phyloP scores from a whole-genome alignment of 176 grass and related monocot species.

The Oryza brachyantha region DNA sequence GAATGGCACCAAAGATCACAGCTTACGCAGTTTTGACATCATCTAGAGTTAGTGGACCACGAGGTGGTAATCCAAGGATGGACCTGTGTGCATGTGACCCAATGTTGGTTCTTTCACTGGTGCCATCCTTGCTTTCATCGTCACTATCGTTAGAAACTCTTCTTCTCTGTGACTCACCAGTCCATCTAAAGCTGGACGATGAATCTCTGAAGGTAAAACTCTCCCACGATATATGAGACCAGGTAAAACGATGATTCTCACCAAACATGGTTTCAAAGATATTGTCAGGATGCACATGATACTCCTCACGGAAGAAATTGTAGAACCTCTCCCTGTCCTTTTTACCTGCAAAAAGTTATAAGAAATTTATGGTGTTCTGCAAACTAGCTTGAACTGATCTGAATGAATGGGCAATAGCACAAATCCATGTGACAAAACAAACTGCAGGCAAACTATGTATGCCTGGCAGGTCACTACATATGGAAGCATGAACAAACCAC shows the following conservation, averaged over 20 bases:
- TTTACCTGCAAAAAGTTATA: slow-evolving; percentile 39
- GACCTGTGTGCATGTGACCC: slow-evolving; percentile 63
- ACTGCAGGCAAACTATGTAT: background rate
- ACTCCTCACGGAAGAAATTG: slow-evolving; percentile 55
- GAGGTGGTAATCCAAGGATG: slow-evolving; percentile 54
- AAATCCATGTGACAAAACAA: background rate
- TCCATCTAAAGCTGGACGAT: slow-evolving; percentile 45
- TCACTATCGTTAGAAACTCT: slow-evolving; percentile 46
- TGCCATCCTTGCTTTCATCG: slow-evolving; percentile 47
- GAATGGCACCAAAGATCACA: background rate
- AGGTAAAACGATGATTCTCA: slow-evolving; percentile 47
- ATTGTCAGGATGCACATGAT: slow-evolving; percentile 52
- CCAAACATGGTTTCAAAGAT: slow-evolving; percentile 63
- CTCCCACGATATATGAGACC: slow-evolving; percentile 62
- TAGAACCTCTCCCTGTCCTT: slow-evolving; percentile 39
- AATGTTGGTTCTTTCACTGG: slow-evolving; percentile 29
- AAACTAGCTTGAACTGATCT: background rate
- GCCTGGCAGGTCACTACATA: background rate
- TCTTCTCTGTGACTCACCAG: slow-evolving; percentile 40
- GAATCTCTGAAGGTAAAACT: slow-evolving; percentile 46
- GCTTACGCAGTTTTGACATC: slow-evolving; percentile 88
- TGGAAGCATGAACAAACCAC: background rate
- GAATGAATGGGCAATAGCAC: background rate
- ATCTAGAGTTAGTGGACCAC: slow-evolving; percentile 63
- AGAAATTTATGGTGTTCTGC: background rate